Conservation (phyloP, 2,329 filamentous ascomycete genomes). For the Penicillium sp. region DNA sequence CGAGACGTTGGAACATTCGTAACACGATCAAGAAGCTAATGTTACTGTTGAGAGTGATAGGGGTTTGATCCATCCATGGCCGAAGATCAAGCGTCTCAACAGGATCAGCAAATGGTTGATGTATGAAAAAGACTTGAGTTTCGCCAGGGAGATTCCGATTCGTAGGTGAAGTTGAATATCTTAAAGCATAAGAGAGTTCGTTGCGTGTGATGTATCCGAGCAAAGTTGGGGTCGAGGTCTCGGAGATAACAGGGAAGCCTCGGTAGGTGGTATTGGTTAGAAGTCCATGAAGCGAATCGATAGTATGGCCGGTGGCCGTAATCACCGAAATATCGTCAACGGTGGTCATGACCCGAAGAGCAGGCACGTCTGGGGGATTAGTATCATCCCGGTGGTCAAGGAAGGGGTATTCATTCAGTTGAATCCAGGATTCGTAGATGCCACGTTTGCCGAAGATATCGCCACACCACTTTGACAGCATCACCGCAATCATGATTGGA, state of each 20-base stretch:
- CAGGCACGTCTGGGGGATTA: conserved; percentile 78
- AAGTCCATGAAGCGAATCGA: conserved; percentile 72
- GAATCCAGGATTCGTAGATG: conserved; percentile 98
- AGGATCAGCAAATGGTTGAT: conserved; percentile 80
- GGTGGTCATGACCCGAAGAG: conserved; percentile 88
- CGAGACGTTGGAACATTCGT: conserved; percentile 92
- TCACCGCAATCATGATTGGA: conserved; percentile 98
- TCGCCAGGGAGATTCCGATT: conserved; percentile 62
- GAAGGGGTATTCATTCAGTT: conserved; percentile 93
- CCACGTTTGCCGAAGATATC: conserved; percentile 90
- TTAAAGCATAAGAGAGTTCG: conserved; percentile 82
- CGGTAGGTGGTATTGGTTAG: conserved; percentile 78
- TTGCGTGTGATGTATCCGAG: conserved; percentile 93
- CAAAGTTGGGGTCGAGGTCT: conserved; percentile 75
- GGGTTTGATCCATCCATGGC: conserved; percentile 99
- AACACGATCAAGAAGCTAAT: conserved; percentile 82
- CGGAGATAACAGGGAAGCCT: conserved; percentile 87
- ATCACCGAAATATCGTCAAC: conserved; percentile 89
- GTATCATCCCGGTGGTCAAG: conserved; percentile 86
- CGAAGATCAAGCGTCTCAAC: conserved; percentile 80
- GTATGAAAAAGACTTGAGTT: conserved; percentile 81
- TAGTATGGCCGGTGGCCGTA: conserved; percentile 84
- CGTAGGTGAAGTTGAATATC: conserved; percentile 58
- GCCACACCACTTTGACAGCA: conserved; percentile 98
- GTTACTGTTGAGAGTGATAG: conserved; percentile 81